Percentiles rank a stretch among this genome's conserved stretches.
phyloP scores from a whole-genome alignment of 2,329 filamentous ascomycete species.

The Colletotrichum lindemuthianum region DNA sequence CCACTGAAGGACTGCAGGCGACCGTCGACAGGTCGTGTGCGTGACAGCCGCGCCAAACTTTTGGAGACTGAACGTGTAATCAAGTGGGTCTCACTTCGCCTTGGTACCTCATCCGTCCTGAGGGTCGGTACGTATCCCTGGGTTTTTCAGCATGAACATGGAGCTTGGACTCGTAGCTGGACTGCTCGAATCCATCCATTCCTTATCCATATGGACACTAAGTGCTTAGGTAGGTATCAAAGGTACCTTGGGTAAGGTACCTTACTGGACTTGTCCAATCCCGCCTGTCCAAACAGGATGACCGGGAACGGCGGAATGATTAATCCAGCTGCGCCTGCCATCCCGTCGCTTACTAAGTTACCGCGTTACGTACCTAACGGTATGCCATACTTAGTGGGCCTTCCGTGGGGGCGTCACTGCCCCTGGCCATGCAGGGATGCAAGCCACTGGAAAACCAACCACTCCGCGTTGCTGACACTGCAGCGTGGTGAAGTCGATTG shows the following conservation, averaged over 20 bases:
- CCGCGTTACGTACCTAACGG: no score
- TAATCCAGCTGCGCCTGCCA: constrained; percentile 29
- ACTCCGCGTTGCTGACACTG: constrained; percentile 27
- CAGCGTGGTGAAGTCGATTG: constrained; percentile 33
- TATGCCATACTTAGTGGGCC: no score
- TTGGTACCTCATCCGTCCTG: no score
- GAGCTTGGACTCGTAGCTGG: background rate
- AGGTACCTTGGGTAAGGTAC: constrained; percentile 1
- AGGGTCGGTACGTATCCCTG: background rate
- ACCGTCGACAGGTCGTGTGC: constrained; percentile 10
- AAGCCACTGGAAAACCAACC: constrained; percentile 28
- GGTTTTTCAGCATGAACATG: constrained; percentile 1
- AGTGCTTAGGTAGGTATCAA: no score
- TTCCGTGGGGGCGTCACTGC: constrained; percentile 27
- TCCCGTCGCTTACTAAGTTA: constrained; percentile 5
- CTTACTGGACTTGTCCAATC: background rate
- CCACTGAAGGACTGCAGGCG: constrained; percentile 19
- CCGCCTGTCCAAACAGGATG: background rate
- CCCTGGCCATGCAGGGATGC: constrained; percentile 31
- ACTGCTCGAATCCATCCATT: no score
- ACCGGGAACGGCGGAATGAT: constrained; percentile 21
- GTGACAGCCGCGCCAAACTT: constrained; percentile 34
- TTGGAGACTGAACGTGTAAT: constrained; percentile 32
- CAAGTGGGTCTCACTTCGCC: constrained; percentile 17
- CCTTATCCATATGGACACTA: no score